A percentile compares a stretch with the other conserved stretches of the same genome.
phyloP scores from a whole-genome alignment of 1,139 yeast genomes.

The Debaryomyces sp. region DNA sequence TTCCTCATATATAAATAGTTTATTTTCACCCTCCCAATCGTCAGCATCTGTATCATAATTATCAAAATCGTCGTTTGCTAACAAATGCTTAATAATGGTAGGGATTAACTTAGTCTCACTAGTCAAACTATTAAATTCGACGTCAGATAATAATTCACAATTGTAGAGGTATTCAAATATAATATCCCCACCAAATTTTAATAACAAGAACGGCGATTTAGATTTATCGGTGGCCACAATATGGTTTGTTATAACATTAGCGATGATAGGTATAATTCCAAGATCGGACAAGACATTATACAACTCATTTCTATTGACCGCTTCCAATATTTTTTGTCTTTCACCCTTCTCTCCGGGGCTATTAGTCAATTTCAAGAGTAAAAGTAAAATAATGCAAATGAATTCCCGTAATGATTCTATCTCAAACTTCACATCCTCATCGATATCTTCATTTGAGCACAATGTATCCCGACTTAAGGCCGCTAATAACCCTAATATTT shows the following conservation, averaged over 20 bases:
- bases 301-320: conserved; percentile 24
- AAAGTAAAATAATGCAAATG: conserved; percentile 36
- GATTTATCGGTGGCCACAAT: conserved; percentile 22
- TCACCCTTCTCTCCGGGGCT: conserved; percentile 16
- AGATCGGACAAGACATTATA: conserved; percentile 39
- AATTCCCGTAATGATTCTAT: conserved; percentile 37
- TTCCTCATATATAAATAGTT: conserved; percentile 66
- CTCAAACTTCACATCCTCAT: conserved; percentile 22
- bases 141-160: conserved; percentile 35
- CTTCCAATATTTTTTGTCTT: conserved; percentile 11
- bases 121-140: conserved; percentile 36
- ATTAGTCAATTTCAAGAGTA: conserved; percentile 39
- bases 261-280: conserved; percentile 49
- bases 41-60: conserved; percentile 39
- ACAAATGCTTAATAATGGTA: conserved; percentile 52
- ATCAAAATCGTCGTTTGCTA: conserved; percentile 51
- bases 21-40: conserved; percentile 59
- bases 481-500: conserved; percentile 39
- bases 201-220: conserved; percentile 33
- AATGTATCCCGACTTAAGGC: conserved; percentile 26
- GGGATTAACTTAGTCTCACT: conserved; percentile 30
- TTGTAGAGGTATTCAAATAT: conserved; percentile 47
- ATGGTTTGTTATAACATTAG: conserved; percentile 36
- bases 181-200: conserved; percentile 46
- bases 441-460: conserved; percentile 5